These are phyloP conservation scores for Curvularia spicifera DNA, from an alignment of 2,329 filamentous ascomycete genomes.

Conservation along the genomic window DNA sequence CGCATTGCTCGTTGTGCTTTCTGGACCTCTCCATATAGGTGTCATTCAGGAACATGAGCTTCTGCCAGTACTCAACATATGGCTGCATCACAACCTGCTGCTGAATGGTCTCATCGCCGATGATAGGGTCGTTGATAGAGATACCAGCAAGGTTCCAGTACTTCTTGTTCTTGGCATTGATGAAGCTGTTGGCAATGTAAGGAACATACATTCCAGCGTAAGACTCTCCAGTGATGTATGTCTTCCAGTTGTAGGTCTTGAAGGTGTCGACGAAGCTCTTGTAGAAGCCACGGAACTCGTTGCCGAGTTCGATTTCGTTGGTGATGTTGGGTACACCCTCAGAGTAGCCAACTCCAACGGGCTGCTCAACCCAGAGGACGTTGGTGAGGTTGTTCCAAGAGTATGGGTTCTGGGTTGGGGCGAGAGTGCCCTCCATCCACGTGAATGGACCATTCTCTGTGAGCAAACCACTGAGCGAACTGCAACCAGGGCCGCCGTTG, in stretches of 20 bases:
- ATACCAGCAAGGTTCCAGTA: conserved; percentile 61
- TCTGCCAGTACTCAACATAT: conserved; percentile 51
- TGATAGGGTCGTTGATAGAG: conserved; percentile 57
- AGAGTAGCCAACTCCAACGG: conserved; percentile 55
- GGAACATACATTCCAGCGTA: conserved; percentile 65
- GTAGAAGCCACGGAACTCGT: conserved; percentile 59
- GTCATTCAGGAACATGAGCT: conserved; percentile 53
- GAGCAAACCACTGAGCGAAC: conserved; percentile 70
- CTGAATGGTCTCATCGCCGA: conserved; percentile 51
- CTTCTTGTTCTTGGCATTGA: conserved; percentile 59
- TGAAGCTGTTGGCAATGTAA: conserved; percentile 63
- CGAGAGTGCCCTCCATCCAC: conserved; percentile 68
- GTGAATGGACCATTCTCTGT: conserved; percentile 74
- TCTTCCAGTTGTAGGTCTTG: conserved; percentile 59
- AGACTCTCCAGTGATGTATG: conserved; percentile 62
- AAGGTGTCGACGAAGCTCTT: conserved; percentile 64
- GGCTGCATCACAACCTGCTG: conserved; percentile 46
- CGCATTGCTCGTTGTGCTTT: conserved; percentile 38
- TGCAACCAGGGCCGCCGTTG: conserved; percentile 51
- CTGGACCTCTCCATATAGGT: conserved; percentile 49
- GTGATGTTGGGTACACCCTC: conserved; percentile 55
- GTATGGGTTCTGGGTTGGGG: conserved; percentile 70
- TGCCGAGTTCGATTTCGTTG: conserved; percentile 55
- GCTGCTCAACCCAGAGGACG: conserved; percentile 56
- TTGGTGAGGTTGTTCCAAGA: conserved; percentile 65